phyloP scores from a whole-genome alignment of 345 rosid species.

The Mangifera indica region DNA sequence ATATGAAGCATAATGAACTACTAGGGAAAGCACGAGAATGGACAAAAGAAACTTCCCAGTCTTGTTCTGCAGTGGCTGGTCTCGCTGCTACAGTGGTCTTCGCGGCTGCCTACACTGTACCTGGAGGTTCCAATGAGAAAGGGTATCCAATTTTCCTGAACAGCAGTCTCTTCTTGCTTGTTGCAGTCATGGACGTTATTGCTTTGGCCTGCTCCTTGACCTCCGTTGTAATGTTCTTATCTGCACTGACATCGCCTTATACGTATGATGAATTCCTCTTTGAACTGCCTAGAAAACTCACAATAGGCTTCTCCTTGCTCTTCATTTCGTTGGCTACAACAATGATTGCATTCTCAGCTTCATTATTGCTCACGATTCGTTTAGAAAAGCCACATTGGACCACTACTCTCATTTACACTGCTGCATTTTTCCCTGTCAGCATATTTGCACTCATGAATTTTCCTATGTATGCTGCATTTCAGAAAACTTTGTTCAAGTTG shows the following conservation, averaged over 20 bases:
- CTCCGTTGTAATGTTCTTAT: constrained; percentile 32
- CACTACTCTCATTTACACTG: constrained; percentile 16
- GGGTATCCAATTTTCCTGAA: constrained; percentile 24
- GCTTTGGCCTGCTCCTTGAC: constrained; percentile 27
- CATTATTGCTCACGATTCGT: constrained; percentile 26
- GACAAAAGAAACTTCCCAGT: constrained; percentile 9
- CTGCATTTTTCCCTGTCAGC: constrained; percentile 16
- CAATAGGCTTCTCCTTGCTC: constrained; percentile 27
- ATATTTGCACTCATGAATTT: neutral
- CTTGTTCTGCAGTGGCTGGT: constrained; percentile 26
- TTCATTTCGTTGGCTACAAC: constrained; percentile 24
- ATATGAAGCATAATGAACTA: neutral
- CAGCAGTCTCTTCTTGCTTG: constrained; percentile 15
- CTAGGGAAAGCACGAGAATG: neutral
- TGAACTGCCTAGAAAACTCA: constrained; percentile 21
- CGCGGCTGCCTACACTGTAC: neutral
- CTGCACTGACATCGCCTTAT: constrained; percentile 23
- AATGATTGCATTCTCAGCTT: constrained; percentile 22
- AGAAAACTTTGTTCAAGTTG: neutral
- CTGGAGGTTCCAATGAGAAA: neutral
- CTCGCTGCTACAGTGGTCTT: neutral
- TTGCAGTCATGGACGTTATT: constrained; percentile 25
- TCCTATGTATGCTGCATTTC: constrained; percentile 13
- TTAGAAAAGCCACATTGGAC: constrained; percentile 10
- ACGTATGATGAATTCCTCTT: constrained; percentile 8